Conservation (phyloP, 352 stramenopile species). For the Phytophthora pluvialis region DNA sequence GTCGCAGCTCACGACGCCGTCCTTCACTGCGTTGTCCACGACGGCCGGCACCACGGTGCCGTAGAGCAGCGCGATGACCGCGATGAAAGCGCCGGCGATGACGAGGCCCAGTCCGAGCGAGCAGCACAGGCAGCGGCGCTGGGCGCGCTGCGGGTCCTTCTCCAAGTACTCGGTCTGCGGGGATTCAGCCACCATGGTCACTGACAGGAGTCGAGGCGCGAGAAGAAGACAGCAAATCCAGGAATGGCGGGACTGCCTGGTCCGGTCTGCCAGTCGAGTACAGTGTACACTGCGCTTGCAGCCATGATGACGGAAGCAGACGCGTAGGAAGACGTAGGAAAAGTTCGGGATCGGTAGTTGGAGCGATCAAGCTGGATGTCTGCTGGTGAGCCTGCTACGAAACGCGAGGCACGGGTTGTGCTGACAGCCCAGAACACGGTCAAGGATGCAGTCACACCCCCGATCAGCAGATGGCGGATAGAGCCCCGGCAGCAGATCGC, state of each 20-base stretch:
- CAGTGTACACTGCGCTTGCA: not conserved
- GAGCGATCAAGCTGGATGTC: conserved; percentile 25
- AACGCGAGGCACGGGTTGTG: conserved; percentile 26
- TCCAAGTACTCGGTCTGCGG: conserved; percentile 33
- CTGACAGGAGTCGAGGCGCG: not conserved
- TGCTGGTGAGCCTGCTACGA: not conserved
- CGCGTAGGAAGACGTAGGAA: not conserved
- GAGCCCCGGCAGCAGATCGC: conserved; percentile 13
- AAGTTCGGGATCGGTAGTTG: conserved; percentile 29
- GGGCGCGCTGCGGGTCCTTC: conserved; percentile 7
- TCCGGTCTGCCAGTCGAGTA: conserved; percentile 10
- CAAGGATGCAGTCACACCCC: not conserved
- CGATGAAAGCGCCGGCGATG: conserved; percentile 38
- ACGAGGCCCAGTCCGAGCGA: conserved; percentile 50
- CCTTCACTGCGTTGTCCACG: conserved; percentile 51
- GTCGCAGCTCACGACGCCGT: conserved; percentile 51
- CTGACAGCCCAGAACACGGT: conserved; percentile 5
- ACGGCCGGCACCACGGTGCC: conserved; percentile 50
- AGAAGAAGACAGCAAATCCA: conserved; percentile 25
- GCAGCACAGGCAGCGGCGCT: conserved; percentile 39
- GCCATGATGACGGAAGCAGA: conserved; percentile 22
- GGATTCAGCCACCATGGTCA: conserved; percentile 27
- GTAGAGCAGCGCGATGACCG: conserved; percentile 53
- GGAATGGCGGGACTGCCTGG: conserved; percentile 24
- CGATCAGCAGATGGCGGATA: conserved; percentile 18